Base-by-base conservation (phyloP, 495 filamentous ascomycete genomes). In the Immersiella caudata region DNA sequence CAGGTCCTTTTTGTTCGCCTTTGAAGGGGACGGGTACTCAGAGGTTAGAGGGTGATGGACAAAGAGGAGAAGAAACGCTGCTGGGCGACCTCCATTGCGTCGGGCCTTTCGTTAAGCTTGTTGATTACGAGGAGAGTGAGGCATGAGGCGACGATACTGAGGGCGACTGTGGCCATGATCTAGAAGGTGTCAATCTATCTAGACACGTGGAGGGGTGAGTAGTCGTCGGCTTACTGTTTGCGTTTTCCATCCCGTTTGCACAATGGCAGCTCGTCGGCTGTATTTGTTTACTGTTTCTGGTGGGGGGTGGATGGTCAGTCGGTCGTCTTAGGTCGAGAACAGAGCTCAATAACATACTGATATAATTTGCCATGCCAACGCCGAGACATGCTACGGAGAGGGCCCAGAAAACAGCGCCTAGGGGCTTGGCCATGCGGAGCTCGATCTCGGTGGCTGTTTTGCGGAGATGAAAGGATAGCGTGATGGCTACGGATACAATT, bases 171-270 rank as follows among this genome's bases (percentile, higher is more conserved):
- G 0, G 86, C 88, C 77, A 97, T 89, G 24, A 93, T 58, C 75
- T 77, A 12, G 21, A 54, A 6, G 36, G 46, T 18, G 62, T 21
- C 35, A 64, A n/a, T 54, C 5, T n/a, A 63, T 6, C 6, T 14
- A 26, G 22, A 27, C 0, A n/a, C 16, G 0, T 49, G 27, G 55
- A 7, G 21, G 26, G 1, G 20, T 21, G 20, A 49, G 9, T 20
- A 18, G 6, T 12, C 12, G 40, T 4, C 40, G 5, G 14, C 88
- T 74, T 72, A 93, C 91, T 24, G 87, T 74, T 76, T 97, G 93
- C 40, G 95, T 97, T 80, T 93, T 96, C 89, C 91, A 94, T 35
- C 95, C 95, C 58, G 88, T 91, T 79, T 99, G 95, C 40, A 98
- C 95, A 64, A 99, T 82, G 0, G 95, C 95, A 26, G 83, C 81